phyloP scores from a whole-genome alignment of 495 filamentous ascomycete species.

The Lasiosphaeria hispida region DNA sequence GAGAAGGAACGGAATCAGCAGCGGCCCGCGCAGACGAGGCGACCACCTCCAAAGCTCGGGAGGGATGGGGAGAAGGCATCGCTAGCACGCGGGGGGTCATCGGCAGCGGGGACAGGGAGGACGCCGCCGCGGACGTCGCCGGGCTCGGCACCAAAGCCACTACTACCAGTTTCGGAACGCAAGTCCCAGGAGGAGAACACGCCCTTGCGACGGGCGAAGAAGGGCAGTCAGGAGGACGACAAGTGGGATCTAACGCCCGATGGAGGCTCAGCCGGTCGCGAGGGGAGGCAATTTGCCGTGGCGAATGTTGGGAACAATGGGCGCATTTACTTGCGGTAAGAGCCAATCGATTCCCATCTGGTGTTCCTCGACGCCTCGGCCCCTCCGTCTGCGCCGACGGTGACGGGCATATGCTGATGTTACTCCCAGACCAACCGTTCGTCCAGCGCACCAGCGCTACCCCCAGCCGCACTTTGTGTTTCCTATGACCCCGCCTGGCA shows the following conservation, averaged over 20 bases:
- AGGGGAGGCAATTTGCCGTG: slow-evolving; percentile 83
- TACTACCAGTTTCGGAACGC: slow-evolving; percentile 45
- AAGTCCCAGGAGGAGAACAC: slow-evolving; percentile 39
- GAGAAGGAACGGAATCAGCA: no score
- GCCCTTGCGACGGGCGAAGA: slow-evolving; percentile 25
- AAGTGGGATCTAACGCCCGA: slow-evolving; percentile 51
- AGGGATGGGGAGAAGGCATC: slow-evolving; percentile 11
- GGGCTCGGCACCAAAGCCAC: slow-evolving; percentile 30
- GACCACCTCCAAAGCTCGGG: slow-evolving; percentile 16
- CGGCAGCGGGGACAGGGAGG: neutral
- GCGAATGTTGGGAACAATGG: slow-evolving; percentile 93
- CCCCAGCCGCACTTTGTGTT: slow-evolving; percentile 59
- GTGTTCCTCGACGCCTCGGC: neutral
- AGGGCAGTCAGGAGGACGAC: slow-evolving; percentile 35
- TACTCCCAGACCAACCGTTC: slow-evolving; percentile 56
- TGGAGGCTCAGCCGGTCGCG: slow-evolving; percentile 49
- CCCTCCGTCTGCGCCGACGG: neutral
- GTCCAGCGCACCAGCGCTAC: slow-evolving; percentile 55
- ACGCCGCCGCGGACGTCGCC: slow-evolving; percentile 32
- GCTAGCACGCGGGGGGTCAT: neutral
- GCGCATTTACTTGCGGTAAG: slow-evolving; percentile 90
- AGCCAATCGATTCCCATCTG: neutral
- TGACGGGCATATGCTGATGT: neutral
- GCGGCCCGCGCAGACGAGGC: neutral
- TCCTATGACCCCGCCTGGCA: slow-evolving; percentile 56